Base-by-base conservation (phyloP, 805 yeast species). In the Wickerhamomyces chaumierensis region DNA sequence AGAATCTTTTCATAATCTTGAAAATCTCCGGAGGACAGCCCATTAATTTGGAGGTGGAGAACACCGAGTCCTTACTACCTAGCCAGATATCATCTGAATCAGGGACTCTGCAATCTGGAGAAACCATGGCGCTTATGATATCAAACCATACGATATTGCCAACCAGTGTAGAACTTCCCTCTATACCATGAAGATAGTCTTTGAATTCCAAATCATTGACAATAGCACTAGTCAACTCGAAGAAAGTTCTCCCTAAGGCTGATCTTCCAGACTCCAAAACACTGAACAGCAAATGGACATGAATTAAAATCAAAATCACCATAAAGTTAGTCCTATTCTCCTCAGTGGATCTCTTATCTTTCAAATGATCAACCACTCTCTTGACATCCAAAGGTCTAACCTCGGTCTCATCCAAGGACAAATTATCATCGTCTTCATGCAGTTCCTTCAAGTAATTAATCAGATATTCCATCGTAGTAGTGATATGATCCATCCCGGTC, bases 1-100 rank as follows among this genome's bases (percentile, higher is more conserved):
- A 70, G 5, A 73, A 62, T 34, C 65, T 61, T 2, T 63, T 57
- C 48, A 73, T 59, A 4, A 71, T 65, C 15, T 55, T 52, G 48
- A 74, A 73, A 1, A 74, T 66, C 42, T 72, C 78, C 3, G 75
- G 77, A 0, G 80, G 79, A 44, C 80, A 74, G 1, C 78, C 80
- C 69, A 70, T 71, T 67, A 74, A 63, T 39, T 62, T 63, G 5
- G 71, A 62, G 0, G 77, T 71, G 15, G 78, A 71, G 4, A 68
- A 60, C 11, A 50, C 48, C 40, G 63, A 68, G 20, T 52, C 47
- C 37, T 56, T 60, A 8, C 61, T 55, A 2, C 79, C 79, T 45
- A 70, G 73, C 76, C 78, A 73, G 16, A 55, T 62, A 9, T 71
- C 68, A 21, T 62, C 65, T 52, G 77, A 71, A 40, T 58, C 71